Evolutionary conservation across 768 basidiomycete genomes (phyloP), one percentile per base, ranked within the genome.

Genomic region (Leccinum imitatum): DNA sequence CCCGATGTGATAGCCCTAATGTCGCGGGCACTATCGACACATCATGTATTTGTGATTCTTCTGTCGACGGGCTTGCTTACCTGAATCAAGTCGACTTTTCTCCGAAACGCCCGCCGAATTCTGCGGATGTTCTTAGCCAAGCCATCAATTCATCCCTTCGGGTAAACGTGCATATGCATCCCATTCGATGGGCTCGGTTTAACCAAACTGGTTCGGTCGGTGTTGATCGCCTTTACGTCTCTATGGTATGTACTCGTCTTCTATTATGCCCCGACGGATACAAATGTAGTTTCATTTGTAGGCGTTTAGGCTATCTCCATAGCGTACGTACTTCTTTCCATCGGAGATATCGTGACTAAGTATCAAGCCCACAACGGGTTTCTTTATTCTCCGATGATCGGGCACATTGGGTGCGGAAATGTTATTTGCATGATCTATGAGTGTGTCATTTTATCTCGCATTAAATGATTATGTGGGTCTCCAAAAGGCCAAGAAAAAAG

Each of bases 1-100:
- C 53, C 63, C 63, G 60, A 68, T 70, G 60, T 70, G 68, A 65
- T 53, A 70, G 66, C 35, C 33, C 51, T n/a, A 50, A 23, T 52
- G 55, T 53, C 35, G 50, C 14, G 44, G 35, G 6, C 56, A 14
- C 25, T n/a, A 53, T 30, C 17, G 21, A 41, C 17, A 41, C 15
- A 50, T 53, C 35, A n/a, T 50, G 57, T 48, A 46, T 35, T 33
- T 60, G 35, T 17, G 51, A 31, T 53, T 14, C 15, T 37, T 57
- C 25, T 44, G 35, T 21, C 51, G 51, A 50, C 41, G n/a, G 47
- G 23, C 41, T 39, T n/a, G 39, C 48, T 60, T 59, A 59, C 53
- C 53, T 51, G 46, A 37, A 54, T 47, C 21, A 21, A 51, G 27
- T 54, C 11, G 39, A n/a, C 54, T 44, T 15, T 54, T 46, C 54